Conservation (phyloP, 2,329 filamentous ascomycete genomes). For the Aspergillus neoniger region DNA sequence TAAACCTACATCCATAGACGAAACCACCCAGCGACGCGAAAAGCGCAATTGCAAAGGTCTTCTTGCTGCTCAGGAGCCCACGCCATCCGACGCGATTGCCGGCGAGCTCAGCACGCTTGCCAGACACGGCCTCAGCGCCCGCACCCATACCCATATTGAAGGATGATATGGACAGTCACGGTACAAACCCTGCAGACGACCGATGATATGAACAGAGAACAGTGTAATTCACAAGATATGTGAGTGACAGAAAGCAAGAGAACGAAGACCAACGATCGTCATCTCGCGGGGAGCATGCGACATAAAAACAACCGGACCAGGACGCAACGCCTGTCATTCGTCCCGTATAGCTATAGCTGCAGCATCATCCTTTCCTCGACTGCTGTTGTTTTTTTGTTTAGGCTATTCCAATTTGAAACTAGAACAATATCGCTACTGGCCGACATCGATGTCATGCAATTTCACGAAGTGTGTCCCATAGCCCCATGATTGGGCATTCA, state of each 20-base stretch:
- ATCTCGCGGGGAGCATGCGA: background rate
- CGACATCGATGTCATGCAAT: background rate
- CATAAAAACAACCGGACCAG: background rate
- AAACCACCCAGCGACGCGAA: constrained; percentile 57
- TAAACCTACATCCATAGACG: constrained; percentile 58
- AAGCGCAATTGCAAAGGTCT: constrained; percentile 57
- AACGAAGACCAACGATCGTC: background rate
- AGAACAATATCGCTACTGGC: background rate
- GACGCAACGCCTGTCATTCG: background rate
- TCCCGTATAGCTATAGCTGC: background rate
- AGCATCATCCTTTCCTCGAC: background rate
- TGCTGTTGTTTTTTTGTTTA: background rate
- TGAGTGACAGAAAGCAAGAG: background rate
- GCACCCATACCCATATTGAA: constrained; percentile 6
- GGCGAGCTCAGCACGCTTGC: constrained; percentile 37
- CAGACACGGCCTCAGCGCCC: constrained; percentile 28
- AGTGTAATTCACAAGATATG: background rate
- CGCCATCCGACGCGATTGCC: constrained; percentile 42
- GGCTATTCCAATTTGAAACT: background rate
- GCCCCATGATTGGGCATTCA: background rate
- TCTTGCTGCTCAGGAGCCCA: constrained; percentile 56
- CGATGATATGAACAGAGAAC: background rate
- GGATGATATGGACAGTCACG: background rate
- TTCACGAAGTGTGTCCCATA: background rate
- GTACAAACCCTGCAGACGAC: no score